phyloP scores from a whole-genome alignment of 139 green algal species.

The Tetradesmus lagerheimii region DNA sequence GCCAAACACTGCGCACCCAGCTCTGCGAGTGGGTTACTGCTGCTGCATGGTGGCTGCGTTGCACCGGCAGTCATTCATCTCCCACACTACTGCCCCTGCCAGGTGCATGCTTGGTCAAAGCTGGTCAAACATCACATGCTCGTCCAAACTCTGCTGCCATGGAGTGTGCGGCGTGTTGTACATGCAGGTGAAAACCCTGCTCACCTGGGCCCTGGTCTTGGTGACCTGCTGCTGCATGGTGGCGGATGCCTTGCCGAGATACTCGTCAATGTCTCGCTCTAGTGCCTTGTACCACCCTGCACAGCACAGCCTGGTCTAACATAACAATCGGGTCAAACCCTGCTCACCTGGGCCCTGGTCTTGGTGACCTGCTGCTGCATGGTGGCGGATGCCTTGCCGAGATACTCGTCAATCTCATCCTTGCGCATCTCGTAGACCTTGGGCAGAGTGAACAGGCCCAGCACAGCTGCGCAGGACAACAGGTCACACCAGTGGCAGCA shows the following conservation, averaged over 20 bases:
- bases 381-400: not conserved
- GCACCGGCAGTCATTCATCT: not conserved
- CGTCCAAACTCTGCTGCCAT: too few species aligned
- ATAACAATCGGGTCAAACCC: not conserved
- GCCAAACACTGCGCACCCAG: too few species aligned
- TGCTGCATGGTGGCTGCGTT: not conserved
- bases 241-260: not conserved
- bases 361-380: not conserved
- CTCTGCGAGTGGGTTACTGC: not conserved
- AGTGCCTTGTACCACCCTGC: too few species aligned
- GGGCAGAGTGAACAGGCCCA: slow-evolving; percentile 50
- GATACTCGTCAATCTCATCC: slow-evolving; percentile 49
- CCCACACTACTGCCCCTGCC: not conserved
- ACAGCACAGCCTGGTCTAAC: too few species aligned
- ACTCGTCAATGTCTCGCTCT: slow-evolving; percentile 54
- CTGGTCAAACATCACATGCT: too few species aligned
- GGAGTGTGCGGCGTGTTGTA: too few species aligned
- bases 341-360: not conserved
- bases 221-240: not conserved
- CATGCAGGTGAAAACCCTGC: too few species aligned
- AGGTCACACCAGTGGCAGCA: not conserved
- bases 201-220: not conserved
- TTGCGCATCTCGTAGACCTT: slow-evolving; percentile 60
- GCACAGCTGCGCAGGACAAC: slow-evolving; percentile 45
- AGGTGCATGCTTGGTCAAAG: not conserved